Evolutionary conservation across 306 rosid species (phyloP).

Genomic region (Spatholobus suberectus): DNA sequence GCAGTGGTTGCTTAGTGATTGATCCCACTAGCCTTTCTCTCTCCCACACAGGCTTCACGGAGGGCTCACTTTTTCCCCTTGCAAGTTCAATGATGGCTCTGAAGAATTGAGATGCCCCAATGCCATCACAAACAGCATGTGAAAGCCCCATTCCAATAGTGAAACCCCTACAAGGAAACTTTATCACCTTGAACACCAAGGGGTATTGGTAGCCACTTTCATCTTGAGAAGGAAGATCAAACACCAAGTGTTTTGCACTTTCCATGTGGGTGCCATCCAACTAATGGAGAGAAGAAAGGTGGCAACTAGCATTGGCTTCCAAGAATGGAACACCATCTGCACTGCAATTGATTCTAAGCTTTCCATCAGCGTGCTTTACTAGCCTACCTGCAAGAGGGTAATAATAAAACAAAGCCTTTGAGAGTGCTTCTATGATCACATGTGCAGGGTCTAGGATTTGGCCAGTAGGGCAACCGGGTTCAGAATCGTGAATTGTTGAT

Average conservation of each 20-base stretch:
- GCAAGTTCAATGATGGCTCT: slow-evolving; percentile 43
- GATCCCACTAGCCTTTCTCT: slow-evolving; percentile 46
- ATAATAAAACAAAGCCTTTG: slow-evolving; percentile 45
- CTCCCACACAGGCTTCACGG: no score
- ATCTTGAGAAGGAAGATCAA: slow-evolving; percentile 37
- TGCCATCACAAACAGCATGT: slow-evolving; percentile 47
- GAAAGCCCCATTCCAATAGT: slow-evolving; percentile 44
- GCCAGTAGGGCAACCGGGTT: not conserved
- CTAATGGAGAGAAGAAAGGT: slow-evolving; percentile 43
- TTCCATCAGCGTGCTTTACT: slow-evolving; percentile 41
- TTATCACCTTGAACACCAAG: slow-evolving; percentile 42
- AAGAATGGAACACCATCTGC: slow-evolving; percentile 52
- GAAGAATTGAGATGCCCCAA: slow-evolving; percentile 44
- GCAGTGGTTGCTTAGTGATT: slow-evolving; percentile 13
- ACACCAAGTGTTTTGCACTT: slow-evolving; percentile 27
- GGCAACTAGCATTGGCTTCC: slow-evolving; percentile 40
- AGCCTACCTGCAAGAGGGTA: slow-evolving; percentile 58
- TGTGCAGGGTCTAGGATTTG: slow-evolving; percentile 13
- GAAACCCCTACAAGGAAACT: slow-evolving; percentile 51
- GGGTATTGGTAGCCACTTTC: slow-evolving; percentile 27
- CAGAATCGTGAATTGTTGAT: slow-evolving; percentile 4
- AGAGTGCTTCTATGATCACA: slow-evolving; percentile 50
- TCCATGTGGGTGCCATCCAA: slow-evolving; percentile 32
- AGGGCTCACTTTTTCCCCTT: slow-evolving; percentile 40
- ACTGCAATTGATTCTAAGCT: slow-evolving; percentile 32